Evolutionary conservation across 495 filamentous ascomycete genomes (phyloP).

Genomic region (Tetracladium marchalianum): DNA sequence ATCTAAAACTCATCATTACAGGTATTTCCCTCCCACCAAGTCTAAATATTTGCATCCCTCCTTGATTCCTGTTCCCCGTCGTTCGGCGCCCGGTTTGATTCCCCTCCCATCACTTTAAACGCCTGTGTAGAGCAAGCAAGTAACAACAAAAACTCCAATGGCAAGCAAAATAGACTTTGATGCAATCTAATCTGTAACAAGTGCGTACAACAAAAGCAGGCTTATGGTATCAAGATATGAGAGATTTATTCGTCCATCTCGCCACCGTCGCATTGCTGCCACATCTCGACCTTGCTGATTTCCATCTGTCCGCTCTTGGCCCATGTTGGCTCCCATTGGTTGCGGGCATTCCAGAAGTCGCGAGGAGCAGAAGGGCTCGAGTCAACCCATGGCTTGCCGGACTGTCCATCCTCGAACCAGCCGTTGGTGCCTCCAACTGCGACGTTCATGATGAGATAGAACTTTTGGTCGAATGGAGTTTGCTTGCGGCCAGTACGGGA

Average conservation of each 20-base stretch:
- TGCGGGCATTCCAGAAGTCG: slow-evolving; percentile 62
- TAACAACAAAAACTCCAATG: too few species aligned
- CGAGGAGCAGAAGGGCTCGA: slow-evolving; percentile 48
- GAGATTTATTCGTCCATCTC: slow-evolving; percentile 21
- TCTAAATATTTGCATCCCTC: too few species aligned
- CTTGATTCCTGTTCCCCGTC: too few species aligned
- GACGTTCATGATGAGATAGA: slow-evolving; percentile 75
- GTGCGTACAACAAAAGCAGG: too few species aligned
- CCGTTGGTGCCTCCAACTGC: slow-evolving; percentile 78
- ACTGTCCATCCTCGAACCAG: slow-evolving; percentile 65
- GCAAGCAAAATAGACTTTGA: too few species aligned
- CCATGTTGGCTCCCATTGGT: slow-evolving; percentile 72
- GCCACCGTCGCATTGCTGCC: slow-evolving; percentile 58
- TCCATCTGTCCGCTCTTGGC: slow-evolving; percentile 49
- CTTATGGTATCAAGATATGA: too few species aligned
- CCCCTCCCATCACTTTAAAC: too few species aligned
- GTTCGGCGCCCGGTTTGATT: too few species aligned
- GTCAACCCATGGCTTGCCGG: slow-evolving; percentile 76
- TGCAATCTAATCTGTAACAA: too few species aligned
- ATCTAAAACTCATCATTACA: too few species aligned
- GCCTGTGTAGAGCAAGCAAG: too few species aligned
- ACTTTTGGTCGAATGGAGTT: slow-evolving; percentile 73
- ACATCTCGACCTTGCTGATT: slow-evolving; percentile 68
- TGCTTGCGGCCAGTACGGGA: slow-evolving; percentile 45
- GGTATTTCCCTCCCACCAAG: too few species aligned